Evolutionary conservation across 306 rosid genomes (phyloP), one percentile per base, ranked within the genome.

Genomic region (Vachellia collinsii): DNA sequence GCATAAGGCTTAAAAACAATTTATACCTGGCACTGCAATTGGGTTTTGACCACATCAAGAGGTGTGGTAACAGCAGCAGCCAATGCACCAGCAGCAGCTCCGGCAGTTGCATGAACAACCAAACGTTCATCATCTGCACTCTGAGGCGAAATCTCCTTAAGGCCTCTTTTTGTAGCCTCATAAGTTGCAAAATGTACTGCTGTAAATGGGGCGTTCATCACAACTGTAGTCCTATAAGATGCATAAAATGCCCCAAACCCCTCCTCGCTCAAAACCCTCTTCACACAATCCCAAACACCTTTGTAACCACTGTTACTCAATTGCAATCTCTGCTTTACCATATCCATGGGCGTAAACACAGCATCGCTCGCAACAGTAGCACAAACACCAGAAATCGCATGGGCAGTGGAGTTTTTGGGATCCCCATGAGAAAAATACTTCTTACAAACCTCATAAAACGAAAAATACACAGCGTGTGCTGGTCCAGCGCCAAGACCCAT

Each of bases 401-500:
- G 97, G 19, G 89, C 94, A 1, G 36, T 79, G 4, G 90, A 72
- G 29, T 87, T 86, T 43, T 85, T 83, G 11, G 90, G 90, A 69
- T 85, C 81, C 23, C 93, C 91, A 0, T 72, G 70, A 3, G 94
- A 89, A 48, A 93, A 90, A 4, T 46, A 83, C 70, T 90, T 88
- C 88, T 93, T 93, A 59, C 88, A 83, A 16, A 76, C 36, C 83
- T 93, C 98, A 56, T 91, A 91, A 36, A 89, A 80, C 4, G 94
- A 91, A 62, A 93, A 93, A 79, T 93, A 91, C 36, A 93, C 93
- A 0, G 98, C 98, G 50, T 93, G 98, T 13, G 98, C 97, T 1
- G 98, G 98, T 1, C 98, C 98, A 0, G 98, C 98, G 44, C 98
- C 98, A 4, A 93, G 94, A 48, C 88, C 94, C 97, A 93, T 93